These are phyloP conservation scores for Phytophthora europaea DNA, from an alignment of 352 stramenopile species.

Conservation along the genomic window DNA sequence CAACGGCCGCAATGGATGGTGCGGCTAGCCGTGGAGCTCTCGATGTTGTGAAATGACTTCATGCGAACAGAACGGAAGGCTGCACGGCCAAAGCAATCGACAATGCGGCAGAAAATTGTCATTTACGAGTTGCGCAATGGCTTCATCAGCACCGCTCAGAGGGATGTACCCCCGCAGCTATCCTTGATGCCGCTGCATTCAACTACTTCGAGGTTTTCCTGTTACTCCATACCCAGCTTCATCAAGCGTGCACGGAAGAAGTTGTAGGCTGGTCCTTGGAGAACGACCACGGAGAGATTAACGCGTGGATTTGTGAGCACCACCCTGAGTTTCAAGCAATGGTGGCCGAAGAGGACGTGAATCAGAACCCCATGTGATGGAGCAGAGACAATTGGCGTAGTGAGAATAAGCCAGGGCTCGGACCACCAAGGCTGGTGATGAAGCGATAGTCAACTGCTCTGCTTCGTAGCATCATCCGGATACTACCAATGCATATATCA, in stretches of 20 bases:
- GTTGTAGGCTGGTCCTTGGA: neutral
- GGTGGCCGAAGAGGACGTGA: neutral
- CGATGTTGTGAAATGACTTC: slow-evolving; percentile 9
- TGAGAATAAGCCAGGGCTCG: no score
- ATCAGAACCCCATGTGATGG: neutral
- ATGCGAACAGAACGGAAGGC: slow-evolving; percentile 1
- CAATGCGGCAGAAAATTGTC: neutral
- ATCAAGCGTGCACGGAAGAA: slow-evolving; percentile 1
- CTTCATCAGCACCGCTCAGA: neutral
- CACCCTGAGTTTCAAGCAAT: slow-evolving; percentile 3
- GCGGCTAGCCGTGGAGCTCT: neutral
- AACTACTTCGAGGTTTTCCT: slow-evolving; percentile 9
- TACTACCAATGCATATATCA: no score
- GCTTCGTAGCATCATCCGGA: no score
- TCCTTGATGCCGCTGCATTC: neutral
- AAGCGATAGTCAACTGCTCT: no score
- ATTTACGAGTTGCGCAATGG: slow-evolving; percentile 6
- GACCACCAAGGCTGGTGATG: no score
- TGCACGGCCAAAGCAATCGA: slow-evolving; percentile 1
- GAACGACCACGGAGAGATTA: neutral
- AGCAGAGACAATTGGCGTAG: neutral
- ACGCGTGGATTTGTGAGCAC: slow-evolving; percentile 5
- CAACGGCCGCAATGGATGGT: slow-evolving; percentile 6
- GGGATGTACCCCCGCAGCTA: neutral
- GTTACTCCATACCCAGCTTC: slow-evolving; percentile 1